Conservation (phyloP, 495 filamentous ascomycete species). For the Penicillium coprophilum region DNA sequence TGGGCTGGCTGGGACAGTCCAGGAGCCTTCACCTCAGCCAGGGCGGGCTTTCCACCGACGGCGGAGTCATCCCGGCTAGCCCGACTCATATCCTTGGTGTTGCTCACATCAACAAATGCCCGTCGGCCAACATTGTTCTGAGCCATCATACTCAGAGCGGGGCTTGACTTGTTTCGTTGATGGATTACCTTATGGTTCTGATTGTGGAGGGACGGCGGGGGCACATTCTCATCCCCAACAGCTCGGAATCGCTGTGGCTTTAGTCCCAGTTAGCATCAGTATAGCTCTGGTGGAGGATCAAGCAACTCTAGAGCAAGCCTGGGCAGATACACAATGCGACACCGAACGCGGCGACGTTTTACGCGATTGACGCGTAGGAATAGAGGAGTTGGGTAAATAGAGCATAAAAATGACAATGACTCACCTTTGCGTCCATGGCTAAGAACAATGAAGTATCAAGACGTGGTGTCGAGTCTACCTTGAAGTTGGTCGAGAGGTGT, state of each 20-base stretch:
- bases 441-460: background rate
- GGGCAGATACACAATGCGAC: background rate
- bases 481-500: conserved; percentile 15
- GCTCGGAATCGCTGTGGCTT: conserved; percentile 76
- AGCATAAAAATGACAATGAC: conserved; percentile 12
- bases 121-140: conserved; percentile 65
- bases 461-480: conserved; percentile 6
- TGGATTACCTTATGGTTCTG: conserved; percentile 61
- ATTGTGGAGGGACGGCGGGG: conserved; percentile 46
- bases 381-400: background rate
- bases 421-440: conserved; percentile 49
- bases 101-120: conserved; percentile 79
- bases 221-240: conserved; percentile 71
- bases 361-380: conserved; percentile 7
- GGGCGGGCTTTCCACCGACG: conserved; percentile 46
- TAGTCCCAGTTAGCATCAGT: conserved; percentile 14
- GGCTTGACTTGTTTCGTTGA: conserved; percentile 78
- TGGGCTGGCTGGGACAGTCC: conserved; percentile 63
- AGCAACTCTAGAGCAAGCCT: background rate
- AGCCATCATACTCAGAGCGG: conserved; percentile 59
- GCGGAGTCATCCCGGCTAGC: conserved; percentile 54
- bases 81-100: conserved; percentile 55
- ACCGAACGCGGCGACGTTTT: background rate
- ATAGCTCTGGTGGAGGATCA: background rate
- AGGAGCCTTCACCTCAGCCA: conserved; percentile 45